A percentile compares a stretch with the other conserved stretches of the same genome.
Evolutionary conservation across 78 protist species (phyloP).

Genomic region (Bodo saltans): DNA sequence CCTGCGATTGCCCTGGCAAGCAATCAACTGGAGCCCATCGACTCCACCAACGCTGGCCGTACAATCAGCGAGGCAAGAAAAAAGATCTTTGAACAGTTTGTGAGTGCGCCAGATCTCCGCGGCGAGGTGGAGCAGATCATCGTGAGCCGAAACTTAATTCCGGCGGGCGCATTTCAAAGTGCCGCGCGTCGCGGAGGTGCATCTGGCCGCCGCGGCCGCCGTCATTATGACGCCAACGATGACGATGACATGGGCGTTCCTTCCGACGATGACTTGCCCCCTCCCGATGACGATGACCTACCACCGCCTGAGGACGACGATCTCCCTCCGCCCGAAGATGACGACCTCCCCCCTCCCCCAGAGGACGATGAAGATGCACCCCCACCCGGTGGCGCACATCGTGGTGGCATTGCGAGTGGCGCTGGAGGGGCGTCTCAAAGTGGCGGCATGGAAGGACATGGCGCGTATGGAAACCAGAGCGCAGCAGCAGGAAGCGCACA

Average conservation of each 20-base stretch:
- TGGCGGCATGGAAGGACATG: too few relatives aligned
- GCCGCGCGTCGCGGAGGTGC: background rate
- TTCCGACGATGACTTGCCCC: background rate
- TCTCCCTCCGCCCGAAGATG: background rate
- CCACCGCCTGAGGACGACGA: background rate
- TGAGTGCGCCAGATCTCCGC: background rate
- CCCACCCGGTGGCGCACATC: too few relatives aligned
- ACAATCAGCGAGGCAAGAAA: background rate
- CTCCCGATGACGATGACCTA: background rate
- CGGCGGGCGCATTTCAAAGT: too few relatives aligned
- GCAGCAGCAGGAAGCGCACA: too few relatives aligned
- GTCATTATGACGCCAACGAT: too few relatives aligned
- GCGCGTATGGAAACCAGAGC: too few relatives aligned
- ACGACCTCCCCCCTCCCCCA: too few relatives aligned
- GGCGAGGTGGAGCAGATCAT: background rate
- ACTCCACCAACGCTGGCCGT: background rate
- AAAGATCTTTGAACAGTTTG: background rate
- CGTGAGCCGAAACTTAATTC: too few relatives aligned
- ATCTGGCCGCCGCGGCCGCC: background rate
- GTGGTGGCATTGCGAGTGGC: too few relatives aligned
- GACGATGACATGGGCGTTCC: background rate
- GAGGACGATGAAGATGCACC: too few relatives aligned
- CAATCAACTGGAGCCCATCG: background rate
- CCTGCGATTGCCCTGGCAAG: background rate
- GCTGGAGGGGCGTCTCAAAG: too few relatives aligned